A percentile compares a stretch with the other conserved stretches of the same genome.
phyloP scores from a whole-genome alignment of 768 basidiomycete species.

The Boletus sp. region DNA sequence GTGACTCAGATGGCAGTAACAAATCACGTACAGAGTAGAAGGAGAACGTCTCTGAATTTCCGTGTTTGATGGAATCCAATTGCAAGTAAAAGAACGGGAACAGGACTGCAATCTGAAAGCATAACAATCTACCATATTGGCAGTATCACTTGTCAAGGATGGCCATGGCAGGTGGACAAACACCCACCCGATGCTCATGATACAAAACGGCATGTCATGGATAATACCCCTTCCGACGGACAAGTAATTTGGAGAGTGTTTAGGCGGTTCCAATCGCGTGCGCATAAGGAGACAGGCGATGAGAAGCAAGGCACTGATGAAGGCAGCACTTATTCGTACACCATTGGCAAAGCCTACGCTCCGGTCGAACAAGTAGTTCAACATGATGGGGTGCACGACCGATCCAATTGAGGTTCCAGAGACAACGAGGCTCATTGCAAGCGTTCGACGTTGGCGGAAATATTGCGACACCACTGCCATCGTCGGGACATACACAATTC shows the following conservation, averaged over 20 bases:
- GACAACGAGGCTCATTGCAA: constrained; percentile 39
- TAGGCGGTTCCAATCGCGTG: constrained; percentile 39
- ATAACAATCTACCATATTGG: constrained; percentile 7
- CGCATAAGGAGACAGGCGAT: constrained; percentile 32
- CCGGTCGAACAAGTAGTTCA: constrained; percentile 25
- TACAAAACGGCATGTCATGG: constrained; percentile 15
- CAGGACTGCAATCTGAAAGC: constrained; percentile 40
- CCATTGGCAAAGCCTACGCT: constrained; percentile 42
- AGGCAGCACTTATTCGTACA: constrained; percentile 45
- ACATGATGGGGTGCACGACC: constrained; percentile 14
- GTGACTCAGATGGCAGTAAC: neutral
- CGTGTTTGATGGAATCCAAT: constrained; percentile 11
- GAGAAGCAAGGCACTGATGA: constrained; percentile 39
- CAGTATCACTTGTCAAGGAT: neutral
- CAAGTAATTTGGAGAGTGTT: constrained; percentile 12
- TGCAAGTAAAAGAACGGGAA: constrained; percentile 56
- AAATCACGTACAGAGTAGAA: constrained; percentile 48
- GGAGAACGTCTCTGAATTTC: neutral
- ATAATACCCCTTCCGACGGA: constrained; percentile 13
- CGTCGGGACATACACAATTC: constrained; percentile 46
- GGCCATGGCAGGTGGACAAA: neutral
- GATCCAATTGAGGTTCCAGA: constrained; percentile 37
- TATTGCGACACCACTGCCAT: constrained; percentile 45
- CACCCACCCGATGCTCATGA: constrained; percentile 22
- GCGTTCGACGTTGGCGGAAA: constrained; percentile 39